A percentile compares a stretch with the other conserved stretches of the same genome.
phyloP scores from a whole-genome alignment of 805 yeast genomes.

The Hanseniaspora mollemarum region DNA sequence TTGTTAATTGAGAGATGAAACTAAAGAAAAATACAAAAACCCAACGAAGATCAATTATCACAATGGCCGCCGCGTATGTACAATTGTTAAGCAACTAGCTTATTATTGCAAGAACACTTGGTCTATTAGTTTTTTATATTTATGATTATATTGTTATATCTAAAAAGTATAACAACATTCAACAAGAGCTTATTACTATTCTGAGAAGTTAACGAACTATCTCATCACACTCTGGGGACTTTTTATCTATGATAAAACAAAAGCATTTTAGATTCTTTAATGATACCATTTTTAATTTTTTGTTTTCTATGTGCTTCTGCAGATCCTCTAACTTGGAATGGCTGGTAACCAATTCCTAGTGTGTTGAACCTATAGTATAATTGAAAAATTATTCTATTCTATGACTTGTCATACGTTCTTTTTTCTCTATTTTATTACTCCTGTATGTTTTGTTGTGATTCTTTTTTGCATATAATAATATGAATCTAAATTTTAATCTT shows the following conservation, averaged over 20 bases:
- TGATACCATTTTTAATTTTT: not conserved
- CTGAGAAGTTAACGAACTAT: conserved; percentile 12
- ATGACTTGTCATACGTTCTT: conserved; percentile 4
- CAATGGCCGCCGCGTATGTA: conserved; percentile 34
- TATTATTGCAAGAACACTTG: no score
- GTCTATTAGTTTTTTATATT: not conserved
- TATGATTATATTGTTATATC: not conserved
- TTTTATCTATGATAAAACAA: conserved; percentile 5
- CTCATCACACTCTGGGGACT: conserved; percentile 17
- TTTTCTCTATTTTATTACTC: not conserved
- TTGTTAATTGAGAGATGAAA: not conserved
- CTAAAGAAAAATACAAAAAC: not conserved
- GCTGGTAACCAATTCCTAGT: conserved; percentile 34
- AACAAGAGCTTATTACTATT: conserved; percentile 11
- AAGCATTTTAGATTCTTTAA: conserved; percentile 4
- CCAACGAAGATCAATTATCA: conserved; percentile 21
- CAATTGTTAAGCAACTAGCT: not conserved
- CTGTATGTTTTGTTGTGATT: not conserved
- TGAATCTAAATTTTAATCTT: not conserved
- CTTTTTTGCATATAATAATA: not conserved
- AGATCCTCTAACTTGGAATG: conserved; percentile 32
- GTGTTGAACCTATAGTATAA: conserved; percentile 23
- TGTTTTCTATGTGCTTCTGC: conserved; percentile 28
- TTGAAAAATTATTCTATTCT: not conserved
- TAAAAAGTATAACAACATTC: conserved; percentile 10